Conservation (phyloP, 108 stramenopile genomes). For the Skeletonema marinoi region DNA sequence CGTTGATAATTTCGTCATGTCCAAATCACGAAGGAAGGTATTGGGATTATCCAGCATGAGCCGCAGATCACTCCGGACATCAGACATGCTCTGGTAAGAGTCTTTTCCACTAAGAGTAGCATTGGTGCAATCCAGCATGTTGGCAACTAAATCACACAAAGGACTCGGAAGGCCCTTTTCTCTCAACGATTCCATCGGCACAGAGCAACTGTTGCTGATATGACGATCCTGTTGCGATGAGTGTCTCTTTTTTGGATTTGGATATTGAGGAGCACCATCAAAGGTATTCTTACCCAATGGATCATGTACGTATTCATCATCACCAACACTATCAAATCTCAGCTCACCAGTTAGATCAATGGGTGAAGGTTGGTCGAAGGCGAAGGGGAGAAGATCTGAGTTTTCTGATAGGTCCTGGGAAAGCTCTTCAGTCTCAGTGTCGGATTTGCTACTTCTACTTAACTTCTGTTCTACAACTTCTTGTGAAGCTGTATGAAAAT, state of each 20-base stretch:
- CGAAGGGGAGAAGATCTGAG: not conserved
- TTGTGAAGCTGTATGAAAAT: not conserved
- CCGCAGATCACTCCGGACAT: conserved; percentile 1
- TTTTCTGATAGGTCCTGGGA: not conserved
- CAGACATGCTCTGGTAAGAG: conserved; percentile 6
- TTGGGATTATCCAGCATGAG: conserved; percentile 16
- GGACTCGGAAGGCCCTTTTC: conserved; percentile 4
- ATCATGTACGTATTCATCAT: too few relatives aligned
- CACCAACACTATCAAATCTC: not conserved
- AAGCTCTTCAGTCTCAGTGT: not conserved
- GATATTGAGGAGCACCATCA: not conserved
- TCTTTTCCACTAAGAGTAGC: conserved; percentile 12
- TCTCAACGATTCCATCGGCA: not conserved
- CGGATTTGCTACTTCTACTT: not conserved
- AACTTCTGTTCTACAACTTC: not conserved
- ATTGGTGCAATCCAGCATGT: conserved; percentile 15
- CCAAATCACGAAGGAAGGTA: conserved; percentile 5
- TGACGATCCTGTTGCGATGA: not conserved
- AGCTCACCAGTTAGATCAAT: not conserved
- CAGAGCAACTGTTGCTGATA: not conserved
- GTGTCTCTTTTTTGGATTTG: not conserved
- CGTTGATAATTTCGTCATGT: conserved; percentile 9
- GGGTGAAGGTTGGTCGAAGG: not conserved
- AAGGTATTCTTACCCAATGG: too few relatives aligned
- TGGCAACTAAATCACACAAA: conserved; percentile 22